phyloP scores from a whole-genome alignment of 2,329 filamentous ascomycete species.

The Chaetomiaceae sp. region DNA sequence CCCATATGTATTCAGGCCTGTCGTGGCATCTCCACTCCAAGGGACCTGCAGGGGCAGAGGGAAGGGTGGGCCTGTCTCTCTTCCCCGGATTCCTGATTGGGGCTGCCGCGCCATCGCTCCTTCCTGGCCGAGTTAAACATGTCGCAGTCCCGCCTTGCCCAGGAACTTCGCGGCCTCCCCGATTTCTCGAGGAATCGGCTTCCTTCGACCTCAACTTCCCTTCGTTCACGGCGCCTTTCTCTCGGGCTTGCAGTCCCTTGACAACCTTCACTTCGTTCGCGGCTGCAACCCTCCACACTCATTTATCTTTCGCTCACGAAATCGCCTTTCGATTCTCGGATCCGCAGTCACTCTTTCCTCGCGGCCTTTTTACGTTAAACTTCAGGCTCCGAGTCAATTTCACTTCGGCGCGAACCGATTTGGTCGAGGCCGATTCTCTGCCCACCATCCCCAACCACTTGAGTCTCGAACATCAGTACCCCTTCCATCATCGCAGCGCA shows the following conservation, averaged over 20 bases:
- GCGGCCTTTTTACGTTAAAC: too few relatives aligned
- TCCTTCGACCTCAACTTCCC: not conserved
- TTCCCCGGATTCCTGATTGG: conserved; percentile 20
- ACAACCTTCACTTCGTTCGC: conserved; percentile 4
- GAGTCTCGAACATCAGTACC: not conserved
- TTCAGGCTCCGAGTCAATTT: not conserved
- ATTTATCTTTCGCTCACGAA: not conserved
- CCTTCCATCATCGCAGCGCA: not conserved
- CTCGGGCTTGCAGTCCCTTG: conserved; percentile 1
- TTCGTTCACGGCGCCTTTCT: conserved; percentile 4
- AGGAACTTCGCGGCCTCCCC: conserved; percentile 2
- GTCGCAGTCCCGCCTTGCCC: conserved; percentile 3
- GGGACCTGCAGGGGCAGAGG: not conserved
- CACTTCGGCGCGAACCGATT: too few relatives aligned
- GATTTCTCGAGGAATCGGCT: conserved; percentile 10
- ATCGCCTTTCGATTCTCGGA: conserved; percentile 3
- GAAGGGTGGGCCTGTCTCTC: not conserved
- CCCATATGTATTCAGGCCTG: too few relatives aligned
- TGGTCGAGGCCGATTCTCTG: too few relatives aligned
- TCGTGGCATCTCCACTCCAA: not conserved
- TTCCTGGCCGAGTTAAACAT: conserved; percentile 13
- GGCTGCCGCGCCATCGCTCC: conserved; percentile 3
- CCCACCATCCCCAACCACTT: not conserved
- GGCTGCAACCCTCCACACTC: conserved; percentile 15
- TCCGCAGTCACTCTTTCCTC: conserved; percentile 13